A percentile compares a stretch with the other conserved stretches of the same genome.
These are phyloP conservation scores for Themeda triandra DNA, from an alignment of 176 grass and related monocot species.

Conservation along the genomic window DNA sequence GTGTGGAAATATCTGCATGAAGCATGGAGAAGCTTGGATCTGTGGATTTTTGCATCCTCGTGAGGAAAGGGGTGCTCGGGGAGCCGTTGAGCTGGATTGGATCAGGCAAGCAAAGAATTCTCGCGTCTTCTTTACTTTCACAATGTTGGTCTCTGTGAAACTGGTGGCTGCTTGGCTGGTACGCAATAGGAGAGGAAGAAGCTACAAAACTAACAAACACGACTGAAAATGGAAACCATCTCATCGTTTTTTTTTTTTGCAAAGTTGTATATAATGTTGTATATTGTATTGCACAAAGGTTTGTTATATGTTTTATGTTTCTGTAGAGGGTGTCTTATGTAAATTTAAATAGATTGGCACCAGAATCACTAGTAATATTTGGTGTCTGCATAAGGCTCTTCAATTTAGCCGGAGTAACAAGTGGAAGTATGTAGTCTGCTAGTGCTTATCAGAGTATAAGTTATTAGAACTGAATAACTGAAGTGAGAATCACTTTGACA, in stretches of 20 bases:
- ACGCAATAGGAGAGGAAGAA: not conserved
- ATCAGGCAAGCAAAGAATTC: slow-evolving; percentile 6
- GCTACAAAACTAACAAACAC: not conserved
- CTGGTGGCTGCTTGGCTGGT: slow-evolving; percentile 13
- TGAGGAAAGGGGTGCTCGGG: not conserved
- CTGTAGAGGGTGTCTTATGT: too few relatives aligned
- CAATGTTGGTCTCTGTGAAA: not conserved
- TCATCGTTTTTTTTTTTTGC: too few relatives aligned
- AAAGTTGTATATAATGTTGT: slow-evolving; percentile 20
- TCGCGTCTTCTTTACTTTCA: slow-evolving; percentile 5
- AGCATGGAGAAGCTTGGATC: not conserved
- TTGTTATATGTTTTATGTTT: not conserved
- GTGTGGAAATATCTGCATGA: not conserved
- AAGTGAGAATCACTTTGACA: too few relatives aligned
- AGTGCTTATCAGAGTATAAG: too few relatives aligned
- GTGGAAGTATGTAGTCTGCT: too few relatives aligned
- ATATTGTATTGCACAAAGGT: slow-evolving; percentile 8
- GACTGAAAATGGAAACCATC: not conserved
- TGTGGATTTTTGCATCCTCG: slow-evolving; percentile 8
- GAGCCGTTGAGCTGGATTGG: not conserved
- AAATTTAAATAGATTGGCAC: too few relatives aligned
- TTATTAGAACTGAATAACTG: too few relatives aligned
- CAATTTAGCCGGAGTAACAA: too few relatives aligned
- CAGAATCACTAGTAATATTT: too few relatives aligned
- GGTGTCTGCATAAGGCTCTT: too few relatives aligned